Conservation (phyloP, 805 yeast genomes). For the Isabelozyma pseudorhagii region DNA sequence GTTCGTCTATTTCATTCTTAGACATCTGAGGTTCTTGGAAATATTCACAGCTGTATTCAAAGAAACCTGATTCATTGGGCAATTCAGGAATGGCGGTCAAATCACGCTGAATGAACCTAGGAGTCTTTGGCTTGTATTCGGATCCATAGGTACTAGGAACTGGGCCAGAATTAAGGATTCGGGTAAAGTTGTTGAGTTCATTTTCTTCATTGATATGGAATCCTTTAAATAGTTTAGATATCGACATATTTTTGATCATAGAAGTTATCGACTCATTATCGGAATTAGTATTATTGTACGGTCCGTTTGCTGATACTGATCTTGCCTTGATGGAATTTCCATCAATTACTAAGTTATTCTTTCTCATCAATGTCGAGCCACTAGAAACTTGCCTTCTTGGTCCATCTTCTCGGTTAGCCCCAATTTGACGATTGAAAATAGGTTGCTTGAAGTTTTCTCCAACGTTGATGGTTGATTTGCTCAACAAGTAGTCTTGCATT, state of each 20-base stretch:
- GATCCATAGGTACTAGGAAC: constrained; percentile 33
- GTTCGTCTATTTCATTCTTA: constrained; percentile 79
- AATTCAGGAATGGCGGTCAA: constrained; percentile 37
- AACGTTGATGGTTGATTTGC: constrained; percentile 43
- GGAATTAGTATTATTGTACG: constrained; percentile 10
- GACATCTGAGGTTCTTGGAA: constrained; percentile 96
- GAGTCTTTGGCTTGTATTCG: constrained; percentile 55
- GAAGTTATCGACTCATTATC: constrained; percentile 32
- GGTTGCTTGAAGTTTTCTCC: constrained; percentile 39
- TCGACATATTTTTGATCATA: constrained; percentile 27
- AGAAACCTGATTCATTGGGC: constrained; percentile 60
- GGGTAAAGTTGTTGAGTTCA: constrained; percentile 34
- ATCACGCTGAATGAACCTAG: constrained; percentile 46
- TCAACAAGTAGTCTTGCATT: constrained; percentile 61
- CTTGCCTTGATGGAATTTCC: constrained; percentile 26
- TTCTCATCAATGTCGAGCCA: constrained; percentile 15
- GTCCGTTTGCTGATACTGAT: constrained; percentile 20
- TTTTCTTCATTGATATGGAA: constrained; percentile 40
- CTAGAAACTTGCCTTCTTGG: constrained; percentile 21
- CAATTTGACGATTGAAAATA: constrained; percentile 28
- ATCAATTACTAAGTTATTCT: constrained; percentile 23
- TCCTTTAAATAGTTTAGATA: constrained; percentile 33
- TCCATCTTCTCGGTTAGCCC: constrained; percentile 5
- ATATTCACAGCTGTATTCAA: constrained; percentile 80
- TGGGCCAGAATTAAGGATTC: constrained; percentile 36